These are phyloP conservation scores for Picocystis sp. DNA, from an alignment of 163 green algal genomes.

Conservation along the genomic window DNA sequence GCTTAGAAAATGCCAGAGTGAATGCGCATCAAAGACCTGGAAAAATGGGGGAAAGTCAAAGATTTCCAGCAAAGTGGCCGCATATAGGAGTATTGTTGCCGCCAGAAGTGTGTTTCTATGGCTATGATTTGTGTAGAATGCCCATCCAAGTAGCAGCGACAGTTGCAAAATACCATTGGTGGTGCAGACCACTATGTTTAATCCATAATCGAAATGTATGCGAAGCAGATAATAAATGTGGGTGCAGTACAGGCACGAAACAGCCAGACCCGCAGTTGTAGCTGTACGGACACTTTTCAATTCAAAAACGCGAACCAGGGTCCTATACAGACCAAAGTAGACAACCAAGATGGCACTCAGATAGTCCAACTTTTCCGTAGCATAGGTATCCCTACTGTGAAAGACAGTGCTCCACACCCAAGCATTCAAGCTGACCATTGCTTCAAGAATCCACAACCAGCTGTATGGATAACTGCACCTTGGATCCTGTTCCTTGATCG, in stretches of 20 bases:
- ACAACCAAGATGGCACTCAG: constrained; percentile 25
- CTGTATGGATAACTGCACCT: constrained; percentile 19
- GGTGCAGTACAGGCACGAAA: background rate
- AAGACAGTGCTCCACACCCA: constrained; percentile 61
- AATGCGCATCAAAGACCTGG: constrained; percentile 58
- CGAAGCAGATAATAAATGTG: constrained; percentile 51
- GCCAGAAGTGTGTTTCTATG: constrained; percentile 20
- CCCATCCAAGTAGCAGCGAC: constrained; percentile 44
- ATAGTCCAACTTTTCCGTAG: constrained; percentile 65
- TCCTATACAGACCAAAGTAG: too few species aligned
- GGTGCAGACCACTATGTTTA: constrained; percentile 61
- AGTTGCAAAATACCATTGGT: constrained; percentile 30
- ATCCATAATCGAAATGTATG: constrained; percentile 70
- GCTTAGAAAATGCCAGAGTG: constrained; percentile 47
- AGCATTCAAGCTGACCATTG: constrained; percentile 23
- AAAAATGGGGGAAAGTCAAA: constrained; percentile 66
- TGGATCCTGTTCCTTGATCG: background rate
- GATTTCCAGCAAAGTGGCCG: constrained; percentile 53
- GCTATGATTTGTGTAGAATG: constrained; percentile 1
- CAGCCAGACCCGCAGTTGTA: background rate
- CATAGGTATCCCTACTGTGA: constrained; percentile 40
- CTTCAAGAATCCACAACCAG: constrained; percentile 29
- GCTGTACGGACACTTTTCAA: background rate
- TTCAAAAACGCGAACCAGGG: too few species aligned
- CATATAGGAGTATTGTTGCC: constrained; percentile 34